phyloP scores from a whole-genome alignment of 352 stramenopile genomes.

The Phytophthora nicotianae region DNA sequence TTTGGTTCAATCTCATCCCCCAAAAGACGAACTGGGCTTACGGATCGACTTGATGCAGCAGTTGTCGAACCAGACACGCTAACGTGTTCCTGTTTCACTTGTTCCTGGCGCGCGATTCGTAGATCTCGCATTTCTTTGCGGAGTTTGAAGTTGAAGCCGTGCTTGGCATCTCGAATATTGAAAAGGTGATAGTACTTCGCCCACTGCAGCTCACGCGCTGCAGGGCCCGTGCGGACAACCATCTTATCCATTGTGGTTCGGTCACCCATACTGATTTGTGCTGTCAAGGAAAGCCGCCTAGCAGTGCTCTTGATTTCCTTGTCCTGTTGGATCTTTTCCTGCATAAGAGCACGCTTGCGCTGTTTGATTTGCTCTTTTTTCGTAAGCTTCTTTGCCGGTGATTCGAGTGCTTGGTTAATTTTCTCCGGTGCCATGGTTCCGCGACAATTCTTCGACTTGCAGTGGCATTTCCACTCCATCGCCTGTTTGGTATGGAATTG shows the following conservation, averaged over 20 bases:
- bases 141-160: conserved; percentile 77
- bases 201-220: conserved; percentile 64
- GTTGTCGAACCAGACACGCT: conserved; percentile 38
- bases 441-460: conserved; percentile 77
- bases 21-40: conserved; percentile 25
- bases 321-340: conserved; percentile 70
- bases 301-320: conserved; percentile 72
- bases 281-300: conserved; percentile 67
- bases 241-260: conserved; percentile 54
- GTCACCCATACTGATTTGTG: conserved; percentile 58
- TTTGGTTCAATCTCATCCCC: conserved; percentile 2
- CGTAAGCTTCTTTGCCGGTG: conserved; percentile 63
- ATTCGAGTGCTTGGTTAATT: conserved; percentile 50
- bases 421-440: conserved; percentile 89
- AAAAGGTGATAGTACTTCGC: conserved; percentile 60
- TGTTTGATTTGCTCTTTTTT: conserved; percentile 82
- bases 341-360: conserved; percentile 66
- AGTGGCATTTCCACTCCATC: conserved; percentile 89
- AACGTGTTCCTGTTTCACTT: conserved; percentile 27
- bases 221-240: conserved; percentile 62
- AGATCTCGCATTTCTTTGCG: conserved; percentile 64
- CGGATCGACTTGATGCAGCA: conserved; percentile 33
- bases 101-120: conserved; percentile 23
- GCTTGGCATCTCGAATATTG: conserved; percentile 57
- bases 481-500: conserved; percentile 91